These are phyloP conservation scores for Corylus heterophylla DNA, from an alignment of 306 rosid genomes.

Conservation along the genomic window DNA sequence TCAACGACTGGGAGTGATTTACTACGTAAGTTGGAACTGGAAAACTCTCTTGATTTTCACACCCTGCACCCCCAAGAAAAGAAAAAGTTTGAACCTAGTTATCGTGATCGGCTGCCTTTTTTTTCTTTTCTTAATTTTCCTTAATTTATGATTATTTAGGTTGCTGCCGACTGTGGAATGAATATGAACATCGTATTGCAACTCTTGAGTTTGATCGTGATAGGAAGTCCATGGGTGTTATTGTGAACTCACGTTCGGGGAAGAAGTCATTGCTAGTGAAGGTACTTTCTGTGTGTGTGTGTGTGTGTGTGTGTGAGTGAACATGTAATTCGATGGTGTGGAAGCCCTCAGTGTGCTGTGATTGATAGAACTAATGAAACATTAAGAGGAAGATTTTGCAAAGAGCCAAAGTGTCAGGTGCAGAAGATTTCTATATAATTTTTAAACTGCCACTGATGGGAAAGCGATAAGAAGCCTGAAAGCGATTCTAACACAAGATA, in stretches of 20 bases:
- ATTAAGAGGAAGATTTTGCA: too few relatives aligned
- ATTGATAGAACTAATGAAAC: background rate
- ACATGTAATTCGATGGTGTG: background rate
- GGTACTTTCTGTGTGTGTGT: conserved; percentile 41
- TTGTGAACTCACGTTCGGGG: conserved; percentile 53
- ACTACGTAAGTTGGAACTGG: conserved; percentile 49
- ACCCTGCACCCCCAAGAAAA: background rate
- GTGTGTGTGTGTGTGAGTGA: background rate
- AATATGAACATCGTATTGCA: conserved; percentile 62
- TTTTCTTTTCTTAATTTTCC: background rate
- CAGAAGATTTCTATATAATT: too few relatives aligned
- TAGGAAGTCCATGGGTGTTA: conserved; percentile 86
- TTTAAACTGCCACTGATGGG: too few relatives aligned
- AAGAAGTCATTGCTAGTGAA: conserved; percentile 68
- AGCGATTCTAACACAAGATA: too few relatives aligned
- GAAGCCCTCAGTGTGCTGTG: background rate
- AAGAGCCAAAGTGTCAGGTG: background rate
- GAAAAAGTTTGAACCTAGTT: background rate
- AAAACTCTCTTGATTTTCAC: conserved; percentile 8
- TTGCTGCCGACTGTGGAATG: conserved; percentile 68
- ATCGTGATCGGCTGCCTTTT: background rate
- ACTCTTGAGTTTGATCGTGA: conserved; percentile 93
- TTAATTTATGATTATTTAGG: conserved; percentile 34
- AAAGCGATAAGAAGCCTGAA: too few relatives aligned
- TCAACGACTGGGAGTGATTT: conserved; percentile 33